phyloP scores from a whole-genome alignment of 495 filamentous ascomycete genomes.

The Penicillium salamii region DNA sequence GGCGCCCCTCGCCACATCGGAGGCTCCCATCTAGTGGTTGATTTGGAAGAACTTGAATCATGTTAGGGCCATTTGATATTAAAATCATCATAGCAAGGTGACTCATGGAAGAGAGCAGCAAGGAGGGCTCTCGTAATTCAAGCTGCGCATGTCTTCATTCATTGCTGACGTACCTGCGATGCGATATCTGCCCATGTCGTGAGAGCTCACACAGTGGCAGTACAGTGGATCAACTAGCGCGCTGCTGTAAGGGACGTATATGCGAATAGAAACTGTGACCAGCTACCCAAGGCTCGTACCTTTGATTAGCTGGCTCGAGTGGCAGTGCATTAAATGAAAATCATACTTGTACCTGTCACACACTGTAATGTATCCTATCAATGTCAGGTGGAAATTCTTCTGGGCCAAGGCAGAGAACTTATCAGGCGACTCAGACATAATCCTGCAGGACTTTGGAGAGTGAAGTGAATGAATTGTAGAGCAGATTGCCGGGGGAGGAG shows the following conservation, averaged over 20 bases:
- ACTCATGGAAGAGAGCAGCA: too few relatives aligned
- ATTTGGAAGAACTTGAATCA: too few relatives aligned
- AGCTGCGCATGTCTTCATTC: too few relatives aligned
- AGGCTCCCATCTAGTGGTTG: too few relatives aligned
- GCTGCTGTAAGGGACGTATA: neutral
- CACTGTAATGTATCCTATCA: neutral
- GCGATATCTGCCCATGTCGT: neutral
- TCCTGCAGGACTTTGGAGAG: neutral
- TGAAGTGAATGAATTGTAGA: constrained; percentile 2
- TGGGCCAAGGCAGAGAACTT: neutral
- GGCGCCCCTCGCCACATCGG: too few relatives aligned
- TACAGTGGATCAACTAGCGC: neutral
- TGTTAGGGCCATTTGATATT: too few relatives aligned
- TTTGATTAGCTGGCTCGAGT: neutral
- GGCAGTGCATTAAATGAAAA: neutral
- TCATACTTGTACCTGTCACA: neutral
- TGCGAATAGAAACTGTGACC: neutral
- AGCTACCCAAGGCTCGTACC: too few relatives aligned
- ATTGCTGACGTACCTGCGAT: too few relatives aligned
- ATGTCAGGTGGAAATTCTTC: neutral
- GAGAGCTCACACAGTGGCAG: neutral
- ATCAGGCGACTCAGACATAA: neutral
- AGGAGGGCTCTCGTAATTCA: too few relatives aligned
- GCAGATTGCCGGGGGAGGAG: neutral
- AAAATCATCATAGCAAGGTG: too few relatives aligned